phyloP scores from a whole-genome alignment of 495 filamentous ascomycete species.

The Penicillium ucsense region DNA sequence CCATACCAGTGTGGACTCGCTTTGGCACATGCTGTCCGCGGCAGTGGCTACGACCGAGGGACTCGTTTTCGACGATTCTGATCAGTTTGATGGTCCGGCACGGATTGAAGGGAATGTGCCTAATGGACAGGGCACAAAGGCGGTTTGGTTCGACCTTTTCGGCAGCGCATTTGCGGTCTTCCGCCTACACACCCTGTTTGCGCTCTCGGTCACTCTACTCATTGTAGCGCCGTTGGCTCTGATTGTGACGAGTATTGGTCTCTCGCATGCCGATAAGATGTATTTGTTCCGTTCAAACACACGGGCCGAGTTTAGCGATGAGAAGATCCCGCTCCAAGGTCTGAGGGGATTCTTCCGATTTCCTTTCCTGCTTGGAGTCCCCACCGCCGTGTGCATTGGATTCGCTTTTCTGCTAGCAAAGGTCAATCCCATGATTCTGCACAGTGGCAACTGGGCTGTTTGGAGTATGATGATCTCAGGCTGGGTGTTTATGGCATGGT shows the following conservation, averaged over 20 bases:
- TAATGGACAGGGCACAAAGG: conserved; percentile 56
- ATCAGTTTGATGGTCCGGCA: conserved; percentile 53
- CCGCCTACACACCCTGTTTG: conserved; percentile 71
- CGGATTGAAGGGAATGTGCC: conserved; percentile 52
- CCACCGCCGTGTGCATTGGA: conserved; percentile 60
- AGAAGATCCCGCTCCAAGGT: conserved; percentile 57
- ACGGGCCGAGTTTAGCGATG: conserved; percentile 47
- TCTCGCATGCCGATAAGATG: conserved; percentile 61
- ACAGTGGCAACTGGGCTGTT: conserved; percentile 76
- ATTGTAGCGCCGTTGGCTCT: conserved; percentile 66
- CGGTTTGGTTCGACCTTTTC: conserved; percentile 93
- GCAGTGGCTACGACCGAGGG: conserved; percentile 61
- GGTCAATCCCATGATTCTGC: conserved; percentile 78
- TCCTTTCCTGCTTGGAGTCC: conserved; percentile 62
- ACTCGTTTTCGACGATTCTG: conserved; percentile 59
- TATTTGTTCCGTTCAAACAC: conserved; percentile 67
- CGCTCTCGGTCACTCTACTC: conserved; percentile 72
- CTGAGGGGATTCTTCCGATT: conserved; percentile 77
- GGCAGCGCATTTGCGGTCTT: conserved; percentile 74
- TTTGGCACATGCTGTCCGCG: conserved; percentile 92
- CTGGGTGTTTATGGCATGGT: conserved; percentile 76
- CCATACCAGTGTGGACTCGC: conserved; percentile 62
- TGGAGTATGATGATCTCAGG: conserved; percentile 78
- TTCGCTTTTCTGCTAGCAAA: conserved; percentile 68
- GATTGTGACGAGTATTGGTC: conserved; percentile 53